Percentiles rank a stretch among this genome's conserved stretches.
These are phyloP conservation scores for Garcia nutans DNA, from an alignment of 345 rosid genomes.

Conservation along the genomic window DNA sequence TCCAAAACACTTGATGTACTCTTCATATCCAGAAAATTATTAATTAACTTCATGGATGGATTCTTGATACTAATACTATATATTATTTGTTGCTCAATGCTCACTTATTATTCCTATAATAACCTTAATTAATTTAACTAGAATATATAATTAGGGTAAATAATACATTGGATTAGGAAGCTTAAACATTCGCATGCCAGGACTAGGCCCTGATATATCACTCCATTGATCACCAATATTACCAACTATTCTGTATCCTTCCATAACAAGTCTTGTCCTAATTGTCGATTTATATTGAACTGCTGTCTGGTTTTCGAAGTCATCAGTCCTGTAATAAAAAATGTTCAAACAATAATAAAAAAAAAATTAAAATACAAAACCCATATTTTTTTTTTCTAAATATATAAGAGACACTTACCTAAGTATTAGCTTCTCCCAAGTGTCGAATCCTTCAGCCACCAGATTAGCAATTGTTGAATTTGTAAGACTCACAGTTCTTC, in stretches of 20 bases:
- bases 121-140: too few relatives aligned
- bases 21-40: too few relatives aligned
- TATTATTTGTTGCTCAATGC: too few relatives aligned
- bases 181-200: conserved; percentile 45
- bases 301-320: conserved; percentile 14
- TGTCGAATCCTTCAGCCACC: conserved; percentile 34
- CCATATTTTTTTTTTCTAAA: too few relatives aligned
- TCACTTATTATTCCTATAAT: too few relatives aligned
- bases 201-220: conserved; percentile 31
- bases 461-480: conserved; percentile 32
- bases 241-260: conserved; percentile 46
- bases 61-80: too few relatives aligned
- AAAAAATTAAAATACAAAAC: too few relatives aligned
- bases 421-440: conserved; percentile 44
- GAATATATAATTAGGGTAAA: conserved; percentile 17
- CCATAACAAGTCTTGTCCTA: conserved; percentile 29
- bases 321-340: conserved; percentile 15
- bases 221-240: conserved; percentile 59
- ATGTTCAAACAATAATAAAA: too few relatives aligned
- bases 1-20: too few relatives aligned
- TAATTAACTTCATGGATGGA: too few relatives aligned
- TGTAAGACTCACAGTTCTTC: conserved; percentile 33
- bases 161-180: conserved; percentile 50
- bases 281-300: conserved; percentile 34
- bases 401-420: conserved; percentile 24